A percentile compares a stretch with the other conserved stretches of the same genome.
phyloP scores from a whole-genome alignment of 768 basidiomycete species.

The Hericium alpestre region DNA sequence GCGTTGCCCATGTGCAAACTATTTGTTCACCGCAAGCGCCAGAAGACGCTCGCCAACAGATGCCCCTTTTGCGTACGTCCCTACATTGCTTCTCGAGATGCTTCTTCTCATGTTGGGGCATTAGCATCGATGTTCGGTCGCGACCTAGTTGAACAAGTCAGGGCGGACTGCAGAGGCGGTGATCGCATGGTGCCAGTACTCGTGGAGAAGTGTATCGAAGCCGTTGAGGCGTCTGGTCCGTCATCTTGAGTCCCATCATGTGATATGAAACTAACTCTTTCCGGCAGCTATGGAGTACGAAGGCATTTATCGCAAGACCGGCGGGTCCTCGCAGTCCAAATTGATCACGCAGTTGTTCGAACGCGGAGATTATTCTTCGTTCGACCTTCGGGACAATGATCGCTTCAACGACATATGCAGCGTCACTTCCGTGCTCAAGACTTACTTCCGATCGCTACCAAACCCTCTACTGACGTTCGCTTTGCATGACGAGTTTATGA shows the following conservation, averaged over 20 bases:
- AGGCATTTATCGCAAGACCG: conserved; percentile 96
- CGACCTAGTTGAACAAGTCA: conserved; percentile 76
- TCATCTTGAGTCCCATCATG: neutral
- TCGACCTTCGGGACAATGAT: conserved; percentile 79
- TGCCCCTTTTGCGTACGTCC: conserved; percentile 3
- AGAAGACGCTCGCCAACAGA: conserved; percentile 1
- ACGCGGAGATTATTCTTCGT: conserved; percentile 77
- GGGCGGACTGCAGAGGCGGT: conserved; percentile 46
- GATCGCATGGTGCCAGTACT: conserved; percentile 71
- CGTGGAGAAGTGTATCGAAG: conserved; percentile 92
- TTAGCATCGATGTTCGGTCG: conserved; percentile 85
- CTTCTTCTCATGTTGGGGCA: conserved; percentile 10
- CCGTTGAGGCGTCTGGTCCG: conserved; percentile 81
- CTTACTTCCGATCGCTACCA: conserved; percentile 89
- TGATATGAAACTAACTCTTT: neutral
- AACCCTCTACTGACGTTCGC: conserved; percentile 84
- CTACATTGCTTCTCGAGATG: neutral
- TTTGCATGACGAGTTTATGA: conserved; percentile 83
- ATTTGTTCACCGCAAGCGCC: conserved; percentile 6
- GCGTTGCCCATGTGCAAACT: conserved; percentile 5
- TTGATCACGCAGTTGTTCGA: conserved; percentile 92
- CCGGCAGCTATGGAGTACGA: conserved; percentile 81
- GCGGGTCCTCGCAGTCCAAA: conserved; percentile 87
- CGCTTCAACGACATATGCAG: conserved; percentile 96
- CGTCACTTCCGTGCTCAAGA: conserved; percentile 93